A percentile compares a stretch with the other conserved stretches of the same genome.
Conservation (phyloP, 2,329 filamentous ascomycete species). For the Ceratocystis smalleyi region DNA sequence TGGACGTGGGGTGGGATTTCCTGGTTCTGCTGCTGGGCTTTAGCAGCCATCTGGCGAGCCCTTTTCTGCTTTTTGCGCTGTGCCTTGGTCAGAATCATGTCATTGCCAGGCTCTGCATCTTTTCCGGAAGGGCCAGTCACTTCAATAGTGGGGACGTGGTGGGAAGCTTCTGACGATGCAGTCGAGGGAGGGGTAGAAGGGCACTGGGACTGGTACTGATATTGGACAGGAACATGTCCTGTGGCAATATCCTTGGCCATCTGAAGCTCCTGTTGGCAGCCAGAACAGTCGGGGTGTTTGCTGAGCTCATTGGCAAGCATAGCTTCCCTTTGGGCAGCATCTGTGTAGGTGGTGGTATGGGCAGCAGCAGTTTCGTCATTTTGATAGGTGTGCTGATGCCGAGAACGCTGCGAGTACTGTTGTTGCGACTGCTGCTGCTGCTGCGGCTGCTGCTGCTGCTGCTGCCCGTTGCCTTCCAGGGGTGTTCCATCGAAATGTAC, state of each 20-base stretch:
- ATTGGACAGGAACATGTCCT: neutral
- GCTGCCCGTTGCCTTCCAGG: neutral
- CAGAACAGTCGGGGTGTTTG: conserved; percentile 8
- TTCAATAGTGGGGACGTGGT: neutral
- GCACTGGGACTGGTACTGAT: neutral
- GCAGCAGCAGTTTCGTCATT: neutral
- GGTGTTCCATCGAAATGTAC: neutral
- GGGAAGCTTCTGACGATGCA: neutral
- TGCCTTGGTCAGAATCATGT: neutral
- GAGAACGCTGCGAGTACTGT: neutral
- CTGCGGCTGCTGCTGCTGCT: neutral
- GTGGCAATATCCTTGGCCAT: neutral
- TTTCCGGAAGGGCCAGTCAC: neutral
- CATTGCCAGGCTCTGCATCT: neutral
- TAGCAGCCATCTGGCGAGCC: neutral
- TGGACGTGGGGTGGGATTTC: neutral
- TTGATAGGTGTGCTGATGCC: neutral
- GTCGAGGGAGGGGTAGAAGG: neutral
- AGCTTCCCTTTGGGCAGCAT: conserved; percentile 20
- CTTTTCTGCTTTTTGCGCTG: conserved; percentile 4
- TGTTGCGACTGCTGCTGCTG: neutral
- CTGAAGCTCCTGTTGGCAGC: conserved; percentile 3
- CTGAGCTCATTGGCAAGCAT: neutral
- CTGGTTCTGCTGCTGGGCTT: neutral
- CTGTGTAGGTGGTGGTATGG: neutral